Base-by-base conservation (phyloP, 2,329 filamentous ascomycete genomes). In the Neofusicoccum kwambonambiense region DNA sequence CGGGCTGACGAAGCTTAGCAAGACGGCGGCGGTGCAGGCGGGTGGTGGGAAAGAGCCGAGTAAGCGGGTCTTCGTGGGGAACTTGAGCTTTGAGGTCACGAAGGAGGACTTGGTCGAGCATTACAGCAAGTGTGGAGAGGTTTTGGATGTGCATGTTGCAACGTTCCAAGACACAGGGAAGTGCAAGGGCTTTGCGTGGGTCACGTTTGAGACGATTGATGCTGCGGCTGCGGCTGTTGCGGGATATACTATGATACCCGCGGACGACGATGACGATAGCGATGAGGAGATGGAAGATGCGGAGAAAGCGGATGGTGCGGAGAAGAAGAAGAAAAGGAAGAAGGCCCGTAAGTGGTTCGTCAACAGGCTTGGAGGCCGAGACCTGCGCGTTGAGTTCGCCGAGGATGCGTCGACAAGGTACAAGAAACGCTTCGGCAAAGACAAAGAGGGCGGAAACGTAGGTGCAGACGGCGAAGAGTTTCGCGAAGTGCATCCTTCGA, bases 161-260 rank as follows among this genome's bases (percentile, higher is more conserved):
- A 97, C 93, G 0, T 99, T 99, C 74, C 92, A 98, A 77, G 96
- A 99, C 77, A 90, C 90, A 19, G 95, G 95, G 49, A 99, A 98
- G 81, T 99, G 95, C 82, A 98, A 98, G 81, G 96, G 95, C 17
- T 99, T 90, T 79, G 95, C 90, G 5, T 99, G 95, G 93, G 88
- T 99, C 67, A 91, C 91, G 67, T 99, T 98, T 78, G 89, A 89
- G 74, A 88, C 93, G 58, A 74, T 93, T 11, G 88, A 91, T 64
- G 86, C 90, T 0, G 92, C 92, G 0, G 86, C 89, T 57, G 85
- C 85, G 72, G 91, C 91, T 3, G 92, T 96, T 69, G 89, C 88
- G 74, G 94, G 94, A 0, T 97, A 90, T 71, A 84, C 92, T 66
- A 87, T 88, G 79, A 84, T 93, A 72, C 86, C 85, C 74, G 86